A percentile compares a stretch with the other conserved stretches of the same genome.
Conservation (phyloP, 139 green algal species). For the Chlamydomonas asymmetrica region DNA sequence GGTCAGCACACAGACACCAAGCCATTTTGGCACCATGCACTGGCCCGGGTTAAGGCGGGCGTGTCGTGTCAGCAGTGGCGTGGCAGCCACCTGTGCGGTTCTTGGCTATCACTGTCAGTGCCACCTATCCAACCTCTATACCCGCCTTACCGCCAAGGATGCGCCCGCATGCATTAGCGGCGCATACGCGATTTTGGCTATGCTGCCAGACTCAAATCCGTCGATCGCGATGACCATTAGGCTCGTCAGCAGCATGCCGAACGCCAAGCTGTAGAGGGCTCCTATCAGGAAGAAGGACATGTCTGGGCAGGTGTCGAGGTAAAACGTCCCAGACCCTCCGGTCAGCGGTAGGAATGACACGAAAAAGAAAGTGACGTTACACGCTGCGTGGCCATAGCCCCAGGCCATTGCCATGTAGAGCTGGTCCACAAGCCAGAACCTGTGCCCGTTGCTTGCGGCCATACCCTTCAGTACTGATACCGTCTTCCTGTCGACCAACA, state of each 20-base stretch:
- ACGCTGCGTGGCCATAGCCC: conserved; percentile 55
- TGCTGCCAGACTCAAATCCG: conserved; percentile 12
- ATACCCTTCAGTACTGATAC: conserved; percentile 11
- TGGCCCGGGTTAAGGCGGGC: too few relatives aligned
- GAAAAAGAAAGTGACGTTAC: conserved; percentile 54
- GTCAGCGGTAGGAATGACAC: conserved; percentile 55
- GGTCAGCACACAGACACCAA: not conserved
- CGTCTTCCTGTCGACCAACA: not conserved
- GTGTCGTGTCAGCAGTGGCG: too few relatives aligned
- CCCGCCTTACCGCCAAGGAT: conserved; percentile 36
- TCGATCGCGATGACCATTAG: conserved; percentile 51
- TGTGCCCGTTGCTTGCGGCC: conserved; percentile 10
- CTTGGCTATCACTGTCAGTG: too few relatives aligned
- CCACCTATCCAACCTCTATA: not conserved
- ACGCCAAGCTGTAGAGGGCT: conserved; percentile 45
- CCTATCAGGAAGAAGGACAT: conserved; percentile 50
- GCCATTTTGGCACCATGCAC: not conserved
- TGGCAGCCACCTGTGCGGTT: too few relatives aligned
- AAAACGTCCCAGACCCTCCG: conserved; percentile 38
- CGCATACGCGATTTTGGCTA: conserved; percentile 16
- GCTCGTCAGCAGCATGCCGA: conserved; percentile 42
- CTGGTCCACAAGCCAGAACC: conserved; percentile 44
- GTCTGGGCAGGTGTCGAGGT: conserved; percentile 31
- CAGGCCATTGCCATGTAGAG: conserved; percentile 62
- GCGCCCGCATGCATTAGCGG: conserved; percentile 35